A percentile compares a stretch with the other conserved stretches of the same genome.
Evolutionary conservation across 305 asterid genomes (phyloP).

Genomic region (Withania somnifera): DNA sequence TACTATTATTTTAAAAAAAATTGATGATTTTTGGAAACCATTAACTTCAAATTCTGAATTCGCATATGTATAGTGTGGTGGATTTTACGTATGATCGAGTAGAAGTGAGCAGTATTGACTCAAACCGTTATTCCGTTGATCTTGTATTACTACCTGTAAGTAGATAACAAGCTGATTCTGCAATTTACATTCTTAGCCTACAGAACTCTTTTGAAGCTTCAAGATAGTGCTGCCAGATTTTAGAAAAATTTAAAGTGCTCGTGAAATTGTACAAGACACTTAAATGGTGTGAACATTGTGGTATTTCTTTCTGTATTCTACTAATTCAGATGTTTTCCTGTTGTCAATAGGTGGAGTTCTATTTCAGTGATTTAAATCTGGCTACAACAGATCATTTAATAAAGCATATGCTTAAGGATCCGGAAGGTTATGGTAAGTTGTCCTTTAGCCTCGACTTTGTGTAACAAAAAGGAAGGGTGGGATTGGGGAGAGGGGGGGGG

Average conservation of each 20-base stretch:
- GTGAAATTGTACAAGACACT: background rate
- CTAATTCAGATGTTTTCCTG: background rate
- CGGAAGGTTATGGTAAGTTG: slow-evolving; percentile 69
- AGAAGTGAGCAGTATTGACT: background rate
- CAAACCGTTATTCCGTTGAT: background rate
- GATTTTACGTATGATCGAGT: background rate
- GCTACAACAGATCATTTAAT: slow-evolving; percentile 81
- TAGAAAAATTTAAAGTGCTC: background rate
- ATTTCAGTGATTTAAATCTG: slow-evolving; percentile 83
- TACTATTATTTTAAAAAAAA: too few relatives aligned
- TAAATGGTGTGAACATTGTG: background rate
- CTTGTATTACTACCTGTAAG: background rate
- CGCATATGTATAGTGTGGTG: background rate
- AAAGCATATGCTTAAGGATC: slow-evolving; percentile 59
- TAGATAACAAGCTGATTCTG: background rate
- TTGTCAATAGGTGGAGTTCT: slow-evolving; percentile 66
- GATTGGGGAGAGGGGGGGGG: too few relatives aligned
- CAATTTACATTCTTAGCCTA: background rate
- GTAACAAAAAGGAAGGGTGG: background rate
- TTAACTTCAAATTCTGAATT: too few relatives aligned
- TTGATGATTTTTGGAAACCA: too few relatives aligned
- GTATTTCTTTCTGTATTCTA: background rate
- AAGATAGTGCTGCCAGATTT: background rate
- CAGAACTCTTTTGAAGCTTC: background rate
- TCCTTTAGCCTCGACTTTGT: background rate